Percentiles rank a stretch among this genome's conserved stretches.
Conservation (phyloP, 306 rosid genomes). For the Delonix regia region DNA sequence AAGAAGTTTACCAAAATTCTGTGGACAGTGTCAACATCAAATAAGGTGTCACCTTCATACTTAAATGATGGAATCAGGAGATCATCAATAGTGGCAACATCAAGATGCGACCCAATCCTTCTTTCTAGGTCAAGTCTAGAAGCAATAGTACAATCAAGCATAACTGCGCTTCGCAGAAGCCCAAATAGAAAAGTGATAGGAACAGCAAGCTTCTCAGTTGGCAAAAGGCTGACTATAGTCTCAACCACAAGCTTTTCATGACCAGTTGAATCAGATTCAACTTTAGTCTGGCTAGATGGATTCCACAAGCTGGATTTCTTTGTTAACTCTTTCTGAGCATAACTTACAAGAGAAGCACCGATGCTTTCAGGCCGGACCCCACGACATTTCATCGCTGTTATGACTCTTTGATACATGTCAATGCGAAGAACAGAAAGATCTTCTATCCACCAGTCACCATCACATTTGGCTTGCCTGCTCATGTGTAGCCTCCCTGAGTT, state of each 20-base stretch:
- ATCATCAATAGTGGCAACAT: conserved; percentile 71
- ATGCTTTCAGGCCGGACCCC: conserved; percentile 79
- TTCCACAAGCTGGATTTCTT: conserved; percentile 64
- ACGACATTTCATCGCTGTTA: conserved; percentile 74
- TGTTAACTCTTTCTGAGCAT: conserved; percentile 70
- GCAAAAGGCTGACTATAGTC: conserved; percentile 66
- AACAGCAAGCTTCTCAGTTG: conserved; percentile 62
- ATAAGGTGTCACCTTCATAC: conserved; percentile 67
- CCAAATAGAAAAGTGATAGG: conserved; percentile 75
- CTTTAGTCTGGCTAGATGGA: conserved; percentile 61
- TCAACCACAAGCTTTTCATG: conserved; percentile 69
- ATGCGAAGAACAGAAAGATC: conserved; percentile 66
- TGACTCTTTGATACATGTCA: conserved; percentile 66
- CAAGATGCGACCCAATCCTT: conserved; percentile 72
- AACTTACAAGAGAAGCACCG: conserved; percentile 65
- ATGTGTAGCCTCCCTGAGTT: conserved; percentile 75
- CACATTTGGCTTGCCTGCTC: conserved; percentile 70
- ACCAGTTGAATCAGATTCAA: conserved; percentile 50
- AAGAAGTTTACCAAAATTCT: conserved; percentile 66
- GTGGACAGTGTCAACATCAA: conserved; percentile 73
- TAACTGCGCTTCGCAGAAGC: conserved; percentile 63
- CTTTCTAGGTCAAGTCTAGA: conserved; percentile 71
- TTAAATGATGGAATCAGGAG: conserved; percentile 70
- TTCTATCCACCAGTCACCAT: conserved; percentile 80
- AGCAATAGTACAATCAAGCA: conserved; percentile 64